Conservation (phyloP, 768 basidiomycete species). For the Xerocomellus intermedius region DNA sequence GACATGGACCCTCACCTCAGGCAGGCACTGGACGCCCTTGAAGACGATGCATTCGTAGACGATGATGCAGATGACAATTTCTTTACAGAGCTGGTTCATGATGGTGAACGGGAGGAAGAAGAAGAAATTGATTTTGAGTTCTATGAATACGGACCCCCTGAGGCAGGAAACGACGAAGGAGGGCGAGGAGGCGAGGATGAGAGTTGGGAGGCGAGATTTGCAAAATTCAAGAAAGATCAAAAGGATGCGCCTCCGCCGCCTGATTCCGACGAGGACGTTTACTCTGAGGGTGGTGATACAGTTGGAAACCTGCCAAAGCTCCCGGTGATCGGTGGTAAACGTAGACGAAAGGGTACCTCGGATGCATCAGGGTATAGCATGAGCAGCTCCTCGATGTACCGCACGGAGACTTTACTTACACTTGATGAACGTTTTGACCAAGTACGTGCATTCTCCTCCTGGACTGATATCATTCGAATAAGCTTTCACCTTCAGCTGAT, state of each 20-base stretch:
- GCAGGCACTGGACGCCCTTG: slow-evolving; percentile 89
- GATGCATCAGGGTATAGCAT: slow-evolving; percentile 95
- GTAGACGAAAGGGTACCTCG: slow-evolving; percentile 69
- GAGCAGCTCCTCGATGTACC: slow-evolving; percentile 95
- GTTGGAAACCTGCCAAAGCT: slow-evolving; percentile 71
- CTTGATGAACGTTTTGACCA: slow-evolving; percentile 94
- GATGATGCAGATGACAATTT: slow-evolving; percentile 73
- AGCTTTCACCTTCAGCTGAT: slow-evolving; percentile 51
- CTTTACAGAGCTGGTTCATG: slow-evolving; percentile 67
- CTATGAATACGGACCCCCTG: slow-evolving; percentile 42
- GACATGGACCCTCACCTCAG: slow-evolving; percentile 96
- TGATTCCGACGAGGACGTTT: slow-evolving; percentile 51
- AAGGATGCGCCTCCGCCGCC: slow-evolving; percentile 20
- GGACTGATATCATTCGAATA: background rate
- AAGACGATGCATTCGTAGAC: slow-evolving; percentile 93
- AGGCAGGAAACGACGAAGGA: slow-evolving; percentile 19
- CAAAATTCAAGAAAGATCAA: slow-evolving; percentile 67
- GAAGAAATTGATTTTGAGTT: slow-evolving; percentile 71
- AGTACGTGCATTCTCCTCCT: slow-evolving; percentile 44
- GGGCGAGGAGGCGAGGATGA: slow-evolving; percentile 30
- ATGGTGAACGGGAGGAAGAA: slow-evolving; percentile 63
- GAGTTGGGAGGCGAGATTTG: slow-evolving; percentile 82
- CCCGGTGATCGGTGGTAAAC: slow-evolving; percentile 77
- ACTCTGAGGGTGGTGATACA: slow-evolving; percentile 78
- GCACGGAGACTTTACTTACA: slow-evolving; percentile 83